Base-by-base conservation (phyloP, 1,284 basidiomycete genomes). In the Fomitopsis palustris region DNA sequence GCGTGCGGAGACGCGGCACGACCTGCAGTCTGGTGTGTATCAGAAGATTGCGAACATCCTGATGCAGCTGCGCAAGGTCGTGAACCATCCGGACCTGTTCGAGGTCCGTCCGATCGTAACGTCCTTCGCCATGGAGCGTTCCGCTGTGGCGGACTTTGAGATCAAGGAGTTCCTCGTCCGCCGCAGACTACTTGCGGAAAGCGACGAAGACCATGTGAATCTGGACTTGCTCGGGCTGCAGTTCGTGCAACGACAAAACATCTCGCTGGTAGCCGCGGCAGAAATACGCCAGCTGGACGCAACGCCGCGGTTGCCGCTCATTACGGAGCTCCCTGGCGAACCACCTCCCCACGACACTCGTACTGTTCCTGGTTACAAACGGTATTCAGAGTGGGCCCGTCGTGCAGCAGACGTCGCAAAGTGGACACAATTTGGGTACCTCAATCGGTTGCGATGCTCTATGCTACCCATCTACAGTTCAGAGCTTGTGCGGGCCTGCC, bases 11-110 rank as follows among this genome's bases (percentile, higher is more conserved):
- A 98, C 96, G 2, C 84, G 86, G 42, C 88, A 93, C 66, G 93
- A 93, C 16, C 81, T 98, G 53, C 82, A 89, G 17, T 94, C 92
- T 4, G 96, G 96, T 3, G 80, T 89, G 1, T 92, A 92, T 67
- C 87, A 90, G 73, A 95, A 95, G 72, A 95, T 98, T 61, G 95
- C 96, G 74, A 98, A 98, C 72, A 93, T 96, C 61, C 81, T 98
- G 60, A 98, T 98, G 96, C 96, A 98, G 72, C 81, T 97, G 21
- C 85, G 93, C 55, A 96, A 96, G 75, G 93, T 95, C 41, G 96
- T 95, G 79, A 97, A 97, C 67, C 95, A 98, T 71, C 96, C 96
- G 0, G 92, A 98, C 70, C 79, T 98, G 23, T 98, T 98, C 72
- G 96, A 98, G 75, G 92, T 96, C 19, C 85, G 96, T 43, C 95